Evolutionary conservation across 768 basidiomycete species (phyloP).

Genomic region (Calvatia gigantea): DNA sequence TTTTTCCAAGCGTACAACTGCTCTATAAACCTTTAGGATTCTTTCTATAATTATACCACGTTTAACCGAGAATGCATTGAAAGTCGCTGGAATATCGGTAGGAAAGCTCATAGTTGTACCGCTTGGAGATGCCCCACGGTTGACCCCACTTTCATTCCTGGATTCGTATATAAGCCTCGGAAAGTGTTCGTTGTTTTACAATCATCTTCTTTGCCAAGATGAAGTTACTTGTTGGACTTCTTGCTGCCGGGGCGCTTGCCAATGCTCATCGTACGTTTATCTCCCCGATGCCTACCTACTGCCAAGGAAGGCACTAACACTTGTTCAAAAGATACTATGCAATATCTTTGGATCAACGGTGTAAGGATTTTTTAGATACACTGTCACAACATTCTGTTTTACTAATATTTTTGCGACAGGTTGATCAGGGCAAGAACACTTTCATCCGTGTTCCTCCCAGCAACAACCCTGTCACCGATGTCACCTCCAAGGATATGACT

Average conservation of each 20-base stretch:
- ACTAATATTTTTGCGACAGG: constrained; percentile 22
- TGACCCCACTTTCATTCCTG: not conserved
- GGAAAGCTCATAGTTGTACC: not conserved
- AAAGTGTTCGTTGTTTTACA: no score
- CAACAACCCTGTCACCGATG: constrained; percentile 55
- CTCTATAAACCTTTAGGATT: no score
- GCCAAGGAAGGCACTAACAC: no score
- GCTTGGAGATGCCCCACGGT: no score
- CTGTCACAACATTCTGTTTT: not conserved
- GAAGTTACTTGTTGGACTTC: constrained; percentile 32
- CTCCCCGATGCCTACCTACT: not conserved
- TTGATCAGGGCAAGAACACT: constrained; percentile 42
- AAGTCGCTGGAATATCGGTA: not conserved
- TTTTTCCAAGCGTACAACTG: no score
- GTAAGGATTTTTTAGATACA: constrained; percentile 19
- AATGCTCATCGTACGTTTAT: constrained; percentile 31
- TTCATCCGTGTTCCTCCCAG: constrained; percentile 46
- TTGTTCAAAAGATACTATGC: constrained; percentile 36
- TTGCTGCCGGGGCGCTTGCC: constrained; percentile 33
- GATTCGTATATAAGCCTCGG: not conserved
- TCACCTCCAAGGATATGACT: constrained; percentile 47
- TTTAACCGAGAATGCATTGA: not conserved
- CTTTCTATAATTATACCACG: no score
- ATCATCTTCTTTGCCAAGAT: constrained; percentile 21
- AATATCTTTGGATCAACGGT: constrained; percentile 49